phyloP scores from a whole-genome alignment of 2,329 filamentous ascomycete species.

The Diplodia seriata region DNA sequence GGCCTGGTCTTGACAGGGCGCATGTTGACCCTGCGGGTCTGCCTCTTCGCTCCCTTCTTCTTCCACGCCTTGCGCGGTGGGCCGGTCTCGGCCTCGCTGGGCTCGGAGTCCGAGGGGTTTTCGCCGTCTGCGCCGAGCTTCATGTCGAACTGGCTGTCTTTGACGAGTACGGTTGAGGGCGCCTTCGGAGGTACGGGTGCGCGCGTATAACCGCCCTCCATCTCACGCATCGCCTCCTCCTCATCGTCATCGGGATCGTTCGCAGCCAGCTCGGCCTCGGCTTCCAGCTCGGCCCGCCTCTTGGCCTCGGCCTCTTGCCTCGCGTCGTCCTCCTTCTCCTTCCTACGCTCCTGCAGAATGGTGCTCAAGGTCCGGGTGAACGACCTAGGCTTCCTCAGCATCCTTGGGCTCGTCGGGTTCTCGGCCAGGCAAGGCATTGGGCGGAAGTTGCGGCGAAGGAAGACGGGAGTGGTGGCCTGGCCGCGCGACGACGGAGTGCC shows the following conservation, averaged over 20 bases:
- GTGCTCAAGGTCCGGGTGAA: constrained; percentile 24
- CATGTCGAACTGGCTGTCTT: constrained; percentile 54
- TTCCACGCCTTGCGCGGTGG: constrained; percentile 71
- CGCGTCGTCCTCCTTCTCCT: constrained; percentile 38
- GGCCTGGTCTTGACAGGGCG: constrained; percentile 34
- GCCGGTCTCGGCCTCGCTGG: constrained; percentile 63
- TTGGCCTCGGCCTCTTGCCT: constrained; percentile 50
- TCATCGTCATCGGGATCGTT: constrained; percentile 67
- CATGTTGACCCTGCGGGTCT: constrained; percentile 71
- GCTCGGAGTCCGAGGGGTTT: constrained; percentile 60
- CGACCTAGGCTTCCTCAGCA: constrained; percentile 59
- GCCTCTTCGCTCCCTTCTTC: constrained; percentile 84
- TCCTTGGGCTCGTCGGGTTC: constrained; percentile 45
- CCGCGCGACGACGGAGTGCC: constrained; percentile 47
- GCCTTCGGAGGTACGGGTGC: constrained; percentile 40
- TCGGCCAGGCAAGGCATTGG: constrained; percentile 64
- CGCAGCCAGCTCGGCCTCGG: constrained; percentile 39
- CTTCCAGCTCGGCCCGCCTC: constrained; percentile 69
- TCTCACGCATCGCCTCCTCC: constrained; percentile 73
- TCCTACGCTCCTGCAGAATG: constrained; percentile 37
- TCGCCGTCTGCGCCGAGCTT: constrained; percentile 54
- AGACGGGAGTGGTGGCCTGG: constrained; percentile 68
- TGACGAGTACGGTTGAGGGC: constrained; percentile 46
- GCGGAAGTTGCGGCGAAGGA: constrained; percentile 63
- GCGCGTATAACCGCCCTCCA: constrained; percentile 60